Base-by-base conservation (phyloP, 2,329 filamentous ascomycete genomes). In the Verticillium dahliae region DNA sequence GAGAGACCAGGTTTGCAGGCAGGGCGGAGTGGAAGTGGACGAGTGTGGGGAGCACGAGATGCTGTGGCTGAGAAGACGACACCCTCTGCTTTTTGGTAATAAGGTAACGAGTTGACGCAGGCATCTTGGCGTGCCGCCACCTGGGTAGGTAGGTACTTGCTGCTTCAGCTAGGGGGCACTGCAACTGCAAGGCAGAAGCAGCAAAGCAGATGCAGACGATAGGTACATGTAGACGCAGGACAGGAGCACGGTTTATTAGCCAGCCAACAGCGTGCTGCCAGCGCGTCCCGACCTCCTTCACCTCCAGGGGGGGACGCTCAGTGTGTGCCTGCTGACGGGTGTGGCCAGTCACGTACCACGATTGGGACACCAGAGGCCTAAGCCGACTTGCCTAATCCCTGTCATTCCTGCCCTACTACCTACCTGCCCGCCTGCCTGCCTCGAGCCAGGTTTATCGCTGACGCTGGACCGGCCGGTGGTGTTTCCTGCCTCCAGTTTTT, bases 231-330 rank as follows among this genome's bases (percentile, higher is more conserved):
- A 31, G 27, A 31, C 27, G 27, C 27, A 31, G 39, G 62, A 62
- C 61, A 59, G 54, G 41, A 35, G 54, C 62, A 50, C 57, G 67
- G 68, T 31, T 31, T 31, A 66, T 65, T 68, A 68, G 61, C 63
- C 67, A 66, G 69, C 69, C 69, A 70, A 69, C 67, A 67, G 65
- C 65, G 68, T 70, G 69, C 67, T 66, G 65, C 68, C 67, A 65
- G 57, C 61, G 58, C 61, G 60, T 60, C 62, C 57, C 59, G 62
- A n/a, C 35, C 14, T 27, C 31, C 18, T 50, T 50, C 18, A 31
- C 35, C 38, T 22, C 14, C 15, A 11, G 45, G 35, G 13, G 6
- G 18, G 22, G 55, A 31, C 11, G 33, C 15, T 18, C 31, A 18
- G 9, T 15, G 45, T 52, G 52, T 59, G 58, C 60, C 59, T 55